These are phyloP conservation scores for Monosporozyma siamensis DNA, from an alignment of 805 yeast genomes.

Conservation along the genomic window DNA sequence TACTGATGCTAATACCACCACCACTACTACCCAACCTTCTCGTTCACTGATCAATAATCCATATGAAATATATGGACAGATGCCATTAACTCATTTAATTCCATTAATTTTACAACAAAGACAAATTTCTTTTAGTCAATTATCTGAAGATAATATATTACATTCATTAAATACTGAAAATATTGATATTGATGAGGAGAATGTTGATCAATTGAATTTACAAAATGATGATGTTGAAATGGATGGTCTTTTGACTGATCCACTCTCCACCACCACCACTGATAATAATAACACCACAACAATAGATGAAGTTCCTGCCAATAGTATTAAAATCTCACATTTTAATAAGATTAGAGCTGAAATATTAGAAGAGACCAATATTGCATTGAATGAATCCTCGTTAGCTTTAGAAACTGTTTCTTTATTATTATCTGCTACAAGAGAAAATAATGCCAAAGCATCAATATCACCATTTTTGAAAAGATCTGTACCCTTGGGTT, in stretches of 20 bases:
- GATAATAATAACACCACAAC: not conserved
- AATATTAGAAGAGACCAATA: constrained; percentile 42
- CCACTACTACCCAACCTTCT: not conserved
- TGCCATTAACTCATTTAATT: constrained; percentile 45
- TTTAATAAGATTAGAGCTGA: constrained; percentile 38
- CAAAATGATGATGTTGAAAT: not conserved
- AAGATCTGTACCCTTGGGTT: constrained; percentile 65
- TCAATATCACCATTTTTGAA: constrained; percentile 82
- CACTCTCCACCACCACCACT: too few relatives aligned
- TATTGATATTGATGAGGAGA: not conserved
- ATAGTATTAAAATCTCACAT: not conserved
- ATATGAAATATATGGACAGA: constrained; percentile 26
- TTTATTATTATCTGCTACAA: constrained; percentile 62
- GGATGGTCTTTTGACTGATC: not conserved
- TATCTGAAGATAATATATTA: constrained; percentile 6
- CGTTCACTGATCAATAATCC: constrained; percentile 24
- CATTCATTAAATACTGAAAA: not conserved
- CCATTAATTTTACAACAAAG: constrained; percentile 41
- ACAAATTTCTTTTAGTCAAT: constrained; percentile 9
- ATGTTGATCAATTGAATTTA: not conserved
- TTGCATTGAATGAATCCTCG: constrained; percentile 83
- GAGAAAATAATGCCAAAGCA: constrained; percentile 79
- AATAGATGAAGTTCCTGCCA: not conserved
- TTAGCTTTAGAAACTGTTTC: constrained; percentile 82
- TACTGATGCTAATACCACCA: too few relatives aligned